These are phyloP conservation scores for Penicillium riverlandense DNA, from an alignment of 495 filamentous ascomycete species.

Conservation along the genomic window DNA sequence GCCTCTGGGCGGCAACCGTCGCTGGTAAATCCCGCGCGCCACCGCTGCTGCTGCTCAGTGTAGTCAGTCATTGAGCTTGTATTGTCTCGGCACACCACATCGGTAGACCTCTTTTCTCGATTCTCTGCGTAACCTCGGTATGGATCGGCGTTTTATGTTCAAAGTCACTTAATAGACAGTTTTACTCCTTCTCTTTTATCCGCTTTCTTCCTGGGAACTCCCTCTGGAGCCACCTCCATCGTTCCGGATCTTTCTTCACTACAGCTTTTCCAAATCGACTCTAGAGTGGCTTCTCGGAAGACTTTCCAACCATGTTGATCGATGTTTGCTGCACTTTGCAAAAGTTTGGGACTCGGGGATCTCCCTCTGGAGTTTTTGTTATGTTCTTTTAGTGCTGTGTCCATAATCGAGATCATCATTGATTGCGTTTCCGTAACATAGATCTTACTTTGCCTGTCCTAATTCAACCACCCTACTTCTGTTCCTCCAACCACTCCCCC, in stretches of 20 bases:
- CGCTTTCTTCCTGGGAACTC: slow-evolving; percentile 8
- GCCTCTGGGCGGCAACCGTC: slow-evolving; percentile 53
- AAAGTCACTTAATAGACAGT: slow-evolving; percentile 35
- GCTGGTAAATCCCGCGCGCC: slow-evolving; percentile 41
- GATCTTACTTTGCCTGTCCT: no score
- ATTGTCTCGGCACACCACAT: slow-evolving; percentile 14
- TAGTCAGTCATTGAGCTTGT: slow-evolving; percentile 23
- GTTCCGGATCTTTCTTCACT: slow-evolving; percentile 2
- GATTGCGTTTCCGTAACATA: no score
- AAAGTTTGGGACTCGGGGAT: slow-evolving; percentile 7
- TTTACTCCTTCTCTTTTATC: slow-evolving; percentile 17
- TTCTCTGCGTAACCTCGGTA: slow-evolving; percentile 33
- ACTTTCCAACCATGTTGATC: slow-evolving; percentile 24
- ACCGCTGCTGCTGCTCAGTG: slow-evolving; percentile 5
- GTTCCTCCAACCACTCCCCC: slow-evolving; percentile 16
- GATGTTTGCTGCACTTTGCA: slow-evolving; percentile 1
- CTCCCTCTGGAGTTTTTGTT: no score
- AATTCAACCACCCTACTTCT: background rate
- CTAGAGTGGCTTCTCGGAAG: slow-evolving; percentile 7
- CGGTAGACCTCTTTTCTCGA: slow-evolving; percentile 31
- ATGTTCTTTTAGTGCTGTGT: slow-evolving; percentile 3
- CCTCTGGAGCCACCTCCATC: slow-evolving; percentile 1
- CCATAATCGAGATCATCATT: slow-evolving; percentile 2
- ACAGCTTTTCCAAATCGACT: slow-evolving; percentile 1
- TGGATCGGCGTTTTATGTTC: slow-evolving; percentile 34